Evolutionary conservation across 2,329 filamentous ascomycete genomes (phyloP), one percentile per base, ranked within the genome.

Genomic region (Ramichloridium luteum): DNA sequence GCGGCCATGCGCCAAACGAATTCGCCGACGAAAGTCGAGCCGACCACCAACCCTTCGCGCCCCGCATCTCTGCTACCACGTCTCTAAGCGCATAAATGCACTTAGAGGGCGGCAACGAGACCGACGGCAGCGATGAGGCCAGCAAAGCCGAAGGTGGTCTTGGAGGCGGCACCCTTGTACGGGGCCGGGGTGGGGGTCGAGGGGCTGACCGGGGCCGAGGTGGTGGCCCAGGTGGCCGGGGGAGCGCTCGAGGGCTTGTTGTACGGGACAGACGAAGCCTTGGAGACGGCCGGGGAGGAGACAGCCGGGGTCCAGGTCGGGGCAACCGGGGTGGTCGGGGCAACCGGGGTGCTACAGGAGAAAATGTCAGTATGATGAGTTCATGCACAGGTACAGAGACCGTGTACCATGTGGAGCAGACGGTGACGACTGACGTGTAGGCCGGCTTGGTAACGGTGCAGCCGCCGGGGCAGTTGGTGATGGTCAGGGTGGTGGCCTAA

Each of bases 391-490:
- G n/a, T n/a, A n/a, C n/a, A n/a, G n/a, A n/a, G n/a, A n/a, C n/a
- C n/a, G 3, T 34, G 37, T 44, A 42, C 39, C 41, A 44, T 34
- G 41, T 44, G 30, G 33, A 35, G 39, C 37, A 42, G 13, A 25
- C 16, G 30, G 41, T 37, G 35, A 42, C 35, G 16, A 42, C 41
- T 36, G 41, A 44, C 36, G 41, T 34, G 39, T 42, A 39, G 23
- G 34, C 39, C 35, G 41, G 41, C 41, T 37, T 39, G 33, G 39
- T 44, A 27, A 46, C 31, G 27, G 41, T 46, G 39, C 39, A 44
- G n/a, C n/a, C n/a, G n/a, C n/a, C n/a, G 20, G 41, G 41, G 35
- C 39, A 44, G 41, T 44, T 36, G 29, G 39, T 45, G 37, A 45
- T 37, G 30, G 43, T 45, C 15, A 45, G 29, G 20, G 44, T 46